Conservation (phyloP, 805 yeast genomes). For the Saccharomyces kudriavzevii region DNA sequence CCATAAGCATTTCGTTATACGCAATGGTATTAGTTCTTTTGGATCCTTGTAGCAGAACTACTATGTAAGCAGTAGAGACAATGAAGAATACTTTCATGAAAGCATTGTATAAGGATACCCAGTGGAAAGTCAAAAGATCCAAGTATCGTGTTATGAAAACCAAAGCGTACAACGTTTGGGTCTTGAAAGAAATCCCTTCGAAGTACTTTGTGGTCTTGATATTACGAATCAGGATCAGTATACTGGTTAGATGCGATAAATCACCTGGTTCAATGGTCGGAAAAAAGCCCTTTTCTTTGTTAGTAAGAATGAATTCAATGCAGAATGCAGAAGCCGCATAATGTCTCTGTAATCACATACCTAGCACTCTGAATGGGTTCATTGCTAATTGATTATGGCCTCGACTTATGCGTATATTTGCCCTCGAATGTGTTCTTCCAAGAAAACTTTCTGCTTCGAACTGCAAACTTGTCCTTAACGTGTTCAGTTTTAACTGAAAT, state of each 20-base stretch:
- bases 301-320: neutral
- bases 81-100: slow-evolving; percentile 78
- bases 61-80: slow-evolving; percentile 63
- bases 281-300: neutral
- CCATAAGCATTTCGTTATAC: slow-evolving; percentile 45
- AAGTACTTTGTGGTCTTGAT: slow-evolving; percentile 58
- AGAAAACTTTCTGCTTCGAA: slow-evolving; percentile 22
- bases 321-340: neutral
- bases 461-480: slow-evolving; percentile 21
- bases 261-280: slow-evolving; percentile 43
- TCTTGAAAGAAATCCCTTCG: slow-evolving; percentile 80
- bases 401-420: neutral
- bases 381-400: slow-evolving; percentile 1
- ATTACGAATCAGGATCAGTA: slow-evolving; percentile 63
- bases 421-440: slow-evolving; percentile 2
- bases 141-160: slow-evolving; percentile 71
- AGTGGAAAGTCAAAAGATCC: slow-evolving; percentile 43
- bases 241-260: slow-evolving; percentile 72
- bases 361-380: slow-evolving; percentile 18
- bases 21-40: slow-evolving; percentile 43
- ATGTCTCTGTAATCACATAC: slow-evolving; percentile 1
- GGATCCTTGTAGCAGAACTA: slow-evolving; percentile 52
- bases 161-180: slow-evolving; percentile 69
- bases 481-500: neutral
- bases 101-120: slow-evolving; percentile 63